Conservation (phyloP, 805 yeast genomes). For the Yarrowia sp. region DNA sequence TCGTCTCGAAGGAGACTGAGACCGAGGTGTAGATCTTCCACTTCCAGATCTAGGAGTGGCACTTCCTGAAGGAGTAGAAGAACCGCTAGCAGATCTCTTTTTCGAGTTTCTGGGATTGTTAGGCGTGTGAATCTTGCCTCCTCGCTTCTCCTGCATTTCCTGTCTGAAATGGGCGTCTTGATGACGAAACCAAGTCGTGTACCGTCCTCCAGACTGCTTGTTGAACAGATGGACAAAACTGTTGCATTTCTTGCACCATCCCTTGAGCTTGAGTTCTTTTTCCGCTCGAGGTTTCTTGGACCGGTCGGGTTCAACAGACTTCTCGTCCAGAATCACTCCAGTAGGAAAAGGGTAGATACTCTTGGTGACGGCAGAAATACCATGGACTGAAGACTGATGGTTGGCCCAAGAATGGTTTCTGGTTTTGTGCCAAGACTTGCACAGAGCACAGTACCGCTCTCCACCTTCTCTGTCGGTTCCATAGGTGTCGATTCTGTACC, state of each 20-base stretch:
- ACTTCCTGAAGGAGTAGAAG: no score
- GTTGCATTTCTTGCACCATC: not conserved
- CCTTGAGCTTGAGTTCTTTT: constrained; percentile 4
- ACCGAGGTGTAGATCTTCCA: not conserved
- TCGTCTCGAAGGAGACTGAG: not conserved
- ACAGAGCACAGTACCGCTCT: constrained; percentile 6
- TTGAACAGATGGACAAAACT: not conserved
- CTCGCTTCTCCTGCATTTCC: constrained; percentile 8
- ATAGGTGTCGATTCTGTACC: constrained; percentile 5
- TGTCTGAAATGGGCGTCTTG: constrained; percentile 2
- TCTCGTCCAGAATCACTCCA: not conserved
- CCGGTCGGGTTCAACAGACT: not conserved
- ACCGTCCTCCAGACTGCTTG: constrained; percentile 11
- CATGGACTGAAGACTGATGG: constrained; percentile 1
- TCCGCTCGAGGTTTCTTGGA: not conserved
- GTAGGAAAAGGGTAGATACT: constrained; percentile 9
- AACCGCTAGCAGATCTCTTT: not conserved
- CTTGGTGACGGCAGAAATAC: constrained; percentile 13
- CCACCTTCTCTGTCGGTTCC: constrained; percentile 11
- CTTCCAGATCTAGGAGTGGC: no score
- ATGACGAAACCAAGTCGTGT: constrained; percentile 5
- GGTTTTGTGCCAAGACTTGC: constrained; percentile 19
- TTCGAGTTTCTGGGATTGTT: constrained; percentile 4
- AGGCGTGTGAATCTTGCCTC: not conserved
- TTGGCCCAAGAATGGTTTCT: constrained; percentile 19